Base-by-base conservation (phyloP, 176 grass and related monocot genomes). In the Zoysia pacifica region DNA sequence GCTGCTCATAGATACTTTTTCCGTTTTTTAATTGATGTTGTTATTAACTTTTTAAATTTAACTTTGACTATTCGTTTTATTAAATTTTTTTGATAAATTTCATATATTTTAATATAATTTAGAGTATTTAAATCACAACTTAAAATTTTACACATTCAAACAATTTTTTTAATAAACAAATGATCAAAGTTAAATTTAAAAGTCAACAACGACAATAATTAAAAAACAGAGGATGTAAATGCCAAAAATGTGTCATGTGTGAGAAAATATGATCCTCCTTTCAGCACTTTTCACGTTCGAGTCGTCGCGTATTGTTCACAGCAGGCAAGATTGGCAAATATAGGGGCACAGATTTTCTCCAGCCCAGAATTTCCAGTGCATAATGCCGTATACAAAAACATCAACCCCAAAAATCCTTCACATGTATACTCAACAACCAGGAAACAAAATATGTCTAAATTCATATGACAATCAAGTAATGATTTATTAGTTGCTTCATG, bases 401-500 rank as follows among this genome's bases (percentile, higher is more conserved):
- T 7, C 79, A 77, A 53, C 7, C 19, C n/a, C n/a, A 49, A 7
- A 48, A 40, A 35, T 72, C 38, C 16, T 67, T 59, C 51, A 20
- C 52, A 77, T 77, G 28, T 15, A 42, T 47, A 6, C 65, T 36
- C 48, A 9, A 3, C 4, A 87, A 55, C 38, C 4, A 58, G 4
- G 41, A 61, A 61, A 72, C 70, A 35, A 36, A 9, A 49, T 51
- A 62, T 36, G 40, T 79, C 65, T 72, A 72, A 75, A 79, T 79
- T 72, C 46, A 55, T 85, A 71, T 53, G 82, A 78, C 40, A 46
- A 71, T 36, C 82, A 13, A 50, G 9, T 44, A 71, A 49, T 78
- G 56, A 64, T 85, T 65, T 79, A 55, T 66, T 82, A 66, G 80
- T 63, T 78, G 39, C 58, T 79, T 46, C 70, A 15, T 40, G 70